These are phyloP conservation scores for Penicillium nordicum DNA, from an alignment of 2,329 filamentous ascomycete genomes.

Conservation along the genomic window DNA sequence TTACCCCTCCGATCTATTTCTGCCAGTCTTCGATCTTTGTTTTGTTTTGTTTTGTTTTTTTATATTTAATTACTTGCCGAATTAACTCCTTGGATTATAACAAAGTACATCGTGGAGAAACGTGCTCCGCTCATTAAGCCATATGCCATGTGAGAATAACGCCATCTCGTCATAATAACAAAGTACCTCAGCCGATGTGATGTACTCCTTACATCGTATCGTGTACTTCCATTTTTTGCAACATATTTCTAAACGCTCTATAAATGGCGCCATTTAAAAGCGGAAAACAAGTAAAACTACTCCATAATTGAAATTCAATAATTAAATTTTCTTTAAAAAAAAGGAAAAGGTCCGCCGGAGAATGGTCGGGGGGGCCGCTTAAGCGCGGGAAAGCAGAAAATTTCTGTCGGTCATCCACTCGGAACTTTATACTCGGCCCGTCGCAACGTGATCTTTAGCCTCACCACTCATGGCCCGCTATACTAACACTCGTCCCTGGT, in stretches of 20 bases:
- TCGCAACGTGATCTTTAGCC: constrained; percentile 16
- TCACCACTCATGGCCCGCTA: background rate
- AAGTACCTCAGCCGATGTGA: background rate
- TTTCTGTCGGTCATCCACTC: constrained; percentile 18
- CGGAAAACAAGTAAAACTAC: background rate
- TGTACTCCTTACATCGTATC: no score
- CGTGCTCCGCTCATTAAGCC: background rate
- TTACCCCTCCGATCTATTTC: constrained; percentile 12
- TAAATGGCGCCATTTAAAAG: constrained; percentile 6
- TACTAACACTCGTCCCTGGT: background rate
- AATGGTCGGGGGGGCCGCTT: constrained; percentile 7
- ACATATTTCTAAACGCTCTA: background rate
- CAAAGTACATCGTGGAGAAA: background rate
- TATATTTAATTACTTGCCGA: background rate
- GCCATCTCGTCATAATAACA: constrained; percentile 6
- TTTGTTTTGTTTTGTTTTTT: background rate
- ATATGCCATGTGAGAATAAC: background rate
- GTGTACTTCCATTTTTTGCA: background rate
- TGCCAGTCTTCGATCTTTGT: background rate
- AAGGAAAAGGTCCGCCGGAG: background rate
- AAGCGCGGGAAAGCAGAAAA: constrained; percentile 19
- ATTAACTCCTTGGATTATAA: background rate
- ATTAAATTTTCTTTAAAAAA: no score
- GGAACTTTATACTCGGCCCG: constrained; percentile 20
- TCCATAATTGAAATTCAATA: background rate